These are phyloP conservation scores for Glebionis coronaria DNA, from an alignment of 129 eudicot genomes.

Conservation along the genomic window DNA sequence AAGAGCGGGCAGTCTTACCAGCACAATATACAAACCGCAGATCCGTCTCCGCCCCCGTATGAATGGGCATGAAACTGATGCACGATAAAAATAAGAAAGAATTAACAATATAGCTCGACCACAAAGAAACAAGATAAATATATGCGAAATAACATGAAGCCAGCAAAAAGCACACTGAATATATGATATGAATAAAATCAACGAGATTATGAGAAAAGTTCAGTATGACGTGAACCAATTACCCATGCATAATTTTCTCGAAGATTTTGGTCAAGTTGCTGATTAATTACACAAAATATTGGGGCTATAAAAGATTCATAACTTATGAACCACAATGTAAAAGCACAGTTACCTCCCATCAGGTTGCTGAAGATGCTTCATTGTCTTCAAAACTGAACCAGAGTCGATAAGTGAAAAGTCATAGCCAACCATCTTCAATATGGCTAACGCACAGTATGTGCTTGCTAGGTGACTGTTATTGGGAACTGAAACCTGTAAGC, in stretches of 20 bases:
- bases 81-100: constrained; percentile 6
- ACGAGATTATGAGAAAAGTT: neutral
- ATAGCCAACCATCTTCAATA: constrained; percentile 81
- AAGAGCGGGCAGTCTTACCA: constrained; percentile 44
- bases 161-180: too few relatives aligned
- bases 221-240: constrained; percentile 1
- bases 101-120: constrained; percentile 4
- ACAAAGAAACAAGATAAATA: neutral
- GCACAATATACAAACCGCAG: constrained; percentile 93
- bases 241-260: neutral
- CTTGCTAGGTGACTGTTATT: constrained; percentile 96
- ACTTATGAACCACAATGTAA: neutral
- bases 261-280: too few relatives aligned
- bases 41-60: constrained; percentile 88
- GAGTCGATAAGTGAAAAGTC: constrained; percentile 55
- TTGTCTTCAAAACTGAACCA: constrained; percentile 54
- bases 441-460: constrained; percentile 93
- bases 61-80: constrained; percentile 91
- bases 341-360: constrained; percentile 70
- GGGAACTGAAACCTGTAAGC: constrained; percentile 51
- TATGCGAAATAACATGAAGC: too few relatives aligned
- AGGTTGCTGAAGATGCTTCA: constrained; percentile 77
- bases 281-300: constrained; percentile 1
- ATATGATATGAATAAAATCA: neutral
- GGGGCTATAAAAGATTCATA: neutral